These are phyloP conservation scores for Cladosporium oxysporum DNA, from an alignment of 2,329 filamentous ascomycete species.

Conservation along the genomic window DNA sequence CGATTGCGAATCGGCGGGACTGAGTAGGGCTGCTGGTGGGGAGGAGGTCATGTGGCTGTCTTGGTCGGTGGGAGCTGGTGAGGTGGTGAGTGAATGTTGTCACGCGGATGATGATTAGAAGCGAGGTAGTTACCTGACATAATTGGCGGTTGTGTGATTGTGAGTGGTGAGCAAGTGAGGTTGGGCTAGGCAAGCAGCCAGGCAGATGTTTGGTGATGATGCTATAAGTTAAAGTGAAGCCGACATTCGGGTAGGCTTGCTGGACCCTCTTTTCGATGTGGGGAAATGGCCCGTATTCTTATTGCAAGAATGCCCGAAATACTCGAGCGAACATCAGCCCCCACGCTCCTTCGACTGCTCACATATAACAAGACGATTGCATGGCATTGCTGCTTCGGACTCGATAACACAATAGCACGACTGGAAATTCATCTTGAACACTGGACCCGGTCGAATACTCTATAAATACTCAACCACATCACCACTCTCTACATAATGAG, in stretches of 20 bases:
- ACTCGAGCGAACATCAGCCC: background rate
- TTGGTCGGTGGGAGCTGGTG: slow-evolving; percentile 40
- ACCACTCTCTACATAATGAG: slow-evolving; percentile 37
- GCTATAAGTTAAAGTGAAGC: slow-evolving; percentile 7
- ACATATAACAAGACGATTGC: background rate
- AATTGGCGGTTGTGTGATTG: background rate
- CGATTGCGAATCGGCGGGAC: slow-evolving; percentile 57
- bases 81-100: slow-evolving; percentile 35
- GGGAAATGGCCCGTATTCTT: slow-evolving; percentile 2
- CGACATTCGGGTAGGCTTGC: background rate
- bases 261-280: background rate
- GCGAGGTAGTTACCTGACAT: slow-evolving; percentile 16
- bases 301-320: slow-evolving; percentile 3
- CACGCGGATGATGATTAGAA: slow-evolving; percentile 45
- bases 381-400: background rate
- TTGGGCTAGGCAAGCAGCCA: background rate
- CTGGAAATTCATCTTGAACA: background rate
- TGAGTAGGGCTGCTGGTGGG: slow-evolving; percentile 30
- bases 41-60: slow-evolving; percentile 46
- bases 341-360: background rate
- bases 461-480: background rate
- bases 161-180: background rate
- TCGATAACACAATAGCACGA: background rate
- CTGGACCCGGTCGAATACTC: background rate
- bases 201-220: slow-evolving; percentile 1